Evolutionary conservation across 192 early-diverging fungal genomes (phyloP).

Genomic region (Backusella mclennaniae): DNA sequence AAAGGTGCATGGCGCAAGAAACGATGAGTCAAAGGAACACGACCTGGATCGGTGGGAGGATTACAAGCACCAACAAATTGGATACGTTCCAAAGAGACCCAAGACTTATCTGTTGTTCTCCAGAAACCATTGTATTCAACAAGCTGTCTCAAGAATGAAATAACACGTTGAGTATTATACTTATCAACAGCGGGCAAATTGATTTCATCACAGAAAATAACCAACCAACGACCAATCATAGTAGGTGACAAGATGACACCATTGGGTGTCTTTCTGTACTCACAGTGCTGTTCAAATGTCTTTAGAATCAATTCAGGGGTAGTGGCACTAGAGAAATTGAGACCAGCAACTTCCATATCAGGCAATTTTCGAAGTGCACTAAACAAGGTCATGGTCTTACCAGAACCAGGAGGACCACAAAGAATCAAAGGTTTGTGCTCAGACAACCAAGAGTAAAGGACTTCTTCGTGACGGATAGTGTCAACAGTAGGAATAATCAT

Average conservation of each 20-base stretch:
- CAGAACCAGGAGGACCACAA: slow-evolving; percentile 98
- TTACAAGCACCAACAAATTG: slow-evolving; percentile 99
- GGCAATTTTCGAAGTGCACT: slow-evolving; percentile 91
- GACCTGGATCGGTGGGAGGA: slow-evolving; percentile 98
- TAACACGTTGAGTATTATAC: slow-evolving; percentile 97
- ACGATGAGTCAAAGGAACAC: slow-evolving; percentile 91
- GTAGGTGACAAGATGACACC: slow-evolving; percentile 86
- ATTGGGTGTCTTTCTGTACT: slow-evolving; percentile 93
- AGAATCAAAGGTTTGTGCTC: slow-evolving; percentile 94
- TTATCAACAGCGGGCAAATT: slow-evolving; percentile 95
- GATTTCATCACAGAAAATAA: slow-evolving; percentile 99
- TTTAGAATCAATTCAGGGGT: slow-evolving; percentile 93
- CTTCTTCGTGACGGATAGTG: slow-evolving; percentile 95
- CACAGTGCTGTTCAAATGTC: slow-evolving; percentile 98
- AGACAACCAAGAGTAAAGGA: slow-evolving; percentile 92
- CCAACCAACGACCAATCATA: slow-evolving; percentile 88
- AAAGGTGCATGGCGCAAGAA: slow-evolving; percentile 97
- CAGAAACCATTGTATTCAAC: slow-evolving; percentile 97
- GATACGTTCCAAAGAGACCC: slow-evolving; percentile 95
- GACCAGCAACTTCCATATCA: slow-evolving; percentile 95
- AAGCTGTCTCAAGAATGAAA: slow-evolving; percentile 93
- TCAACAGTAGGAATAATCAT: slow-evolving; percentile 98
- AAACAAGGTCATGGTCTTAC: slow-evolving; percentile 99
- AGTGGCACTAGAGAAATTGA: slow-evolving; percentile 99
- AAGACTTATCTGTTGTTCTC: slow-evolving; percentile 86